phyloP scores from a whole-genome alignment of 2,329 filamentous ascomycete species.

The Penicillium polonicum region DNA sequence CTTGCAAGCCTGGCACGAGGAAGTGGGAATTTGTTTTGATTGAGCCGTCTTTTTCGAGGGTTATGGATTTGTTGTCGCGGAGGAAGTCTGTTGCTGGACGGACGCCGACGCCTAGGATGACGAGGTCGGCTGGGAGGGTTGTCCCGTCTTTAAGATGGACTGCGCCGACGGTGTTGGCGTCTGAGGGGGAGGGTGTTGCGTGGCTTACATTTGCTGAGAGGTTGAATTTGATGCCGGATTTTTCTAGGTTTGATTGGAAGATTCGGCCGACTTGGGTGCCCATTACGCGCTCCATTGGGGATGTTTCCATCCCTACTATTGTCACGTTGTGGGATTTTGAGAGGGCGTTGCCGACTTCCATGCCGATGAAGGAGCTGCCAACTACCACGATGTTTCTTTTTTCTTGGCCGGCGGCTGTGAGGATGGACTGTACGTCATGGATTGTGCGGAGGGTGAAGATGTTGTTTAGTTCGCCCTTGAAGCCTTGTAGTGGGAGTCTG shows the following conservation, averaged over 20 bases:
- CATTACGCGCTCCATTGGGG: slow-evolving; percentile 82
- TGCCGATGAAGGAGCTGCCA: slow-evolving; percentile 94
- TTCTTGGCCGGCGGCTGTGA: slow-evolving; percentile 67
- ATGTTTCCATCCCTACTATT: slow-evolving; percentile 83
- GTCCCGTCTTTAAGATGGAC: slow-evolving; percentile 85
- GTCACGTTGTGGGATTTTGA: slow-evolving; percentile 80
- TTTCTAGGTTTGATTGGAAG: slow-evolving; percentile 75
- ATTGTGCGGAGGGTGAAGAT: slow-evolving; percentile 81
- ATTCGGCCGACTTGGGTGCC: slow-evolving; percentile 77
- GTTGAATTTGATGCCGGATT: slow-evolving; percentile 84
- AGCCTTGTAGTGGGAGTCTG: slow-evolving; percentile 74
- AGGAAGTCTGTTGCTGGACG: slow-evolving; percentile 81
- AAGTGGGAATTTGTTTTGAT: slow-evolving; percentile 78
- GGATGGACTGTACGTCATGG: slow-evolving; percentile 74
- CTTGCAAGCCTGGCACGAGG: slow-evolving; percentile 67
- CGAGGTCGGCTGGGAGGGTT: slow-evolving; percentile 77
- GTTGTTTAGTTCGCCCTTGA: slow-evolving; percentile 75
- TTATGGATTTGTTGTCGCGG: slow-evolving; percentile 65
- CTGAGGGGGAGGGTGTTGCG: slow-evolving; percentile 67
- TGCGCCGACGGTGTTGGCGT: slow-evolving; percentile 71
- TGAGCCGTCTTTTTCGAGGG: slow-evolving; percentile 81
- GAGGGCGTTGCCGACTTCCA: slow-evolving; percentile 87
- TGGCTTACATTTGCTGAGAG: slow-evolving; percentile 79
- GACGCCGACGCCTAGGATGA: slow-evolving; percentile 89
- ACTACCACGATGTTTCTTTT: slow-evolving; percentile 92